Evolutionary conservation across 2,329 filamentous ascomycete species (phyloP).

Genomic region (Akanthomyces muscarius): DNA sequence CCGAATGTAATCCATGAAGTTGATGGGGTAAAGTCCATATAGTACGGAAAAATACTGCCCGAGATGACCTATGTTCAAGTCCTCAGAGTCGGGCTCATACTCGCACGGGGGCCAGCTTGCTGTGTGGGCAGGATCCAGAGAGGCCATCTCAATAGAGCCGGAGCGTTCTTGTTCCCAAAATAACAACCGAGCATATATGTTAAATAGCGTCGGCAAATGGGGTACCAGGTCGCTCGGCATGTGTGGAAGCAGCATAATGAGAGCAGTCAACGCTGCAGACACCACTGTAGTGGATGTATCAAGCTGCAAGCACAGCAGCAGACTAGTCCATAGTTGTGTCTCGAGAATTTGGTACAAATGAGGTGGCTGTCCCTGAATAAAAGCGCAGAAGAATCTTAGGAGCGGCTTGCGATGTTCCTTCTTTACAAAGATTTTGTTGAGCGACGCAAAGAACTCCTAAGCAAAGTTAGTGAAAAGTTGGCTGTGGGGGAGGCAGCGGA

Average conservation of each 20-base stretch:
- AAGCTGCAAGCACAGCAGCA: constrained; percentile 69
- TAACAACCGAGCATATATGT: constrained; percentile 73
- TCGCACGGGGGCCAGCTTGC: constrained; percentile 60
- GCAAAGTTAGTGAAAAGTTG: constrained; percentile 8
- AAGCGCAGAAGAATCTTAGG: constrained; percentile 65
- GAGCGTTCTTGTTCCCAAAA: constrained; percentile 67
- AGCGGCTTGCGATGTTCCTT: constrained; percentile 60
- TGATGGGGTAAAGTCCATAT: constrained; percentile 79
- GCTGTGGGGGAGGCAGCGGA: not conserved
- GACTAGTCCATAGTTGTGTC: constrained; percentile 66
- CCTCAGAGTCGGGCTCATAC: constrained; percentile 59
- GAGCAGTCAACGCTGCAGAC: constrained; percentile 67
- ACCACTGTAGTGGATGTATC: constrained; percentile 75
- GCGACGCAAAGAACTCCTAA: constrained; percentile 60
- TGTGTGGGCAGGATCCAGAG: constrained; percentile 36
- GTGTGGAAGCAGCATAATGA: constrained; percentile 80
- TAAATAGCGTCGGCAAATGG: constrained; percentile 69
- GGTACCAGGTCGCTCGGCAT: constrained; percentile 69
- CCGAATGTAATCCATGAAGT: constrained; percentile 81
- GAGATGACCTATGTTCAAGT: constrained; percentile 61
- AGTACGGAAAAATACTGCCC: constrained; percentile 75
- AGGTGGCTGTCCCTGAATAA: constrained; percentile 72
- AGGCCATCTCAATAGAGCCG: constrained; percentile 33
- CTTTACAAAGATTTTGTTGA: constrained; percentile 64
- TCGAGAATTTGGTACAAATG: constrained; percentile 71